phyloP scores from a whole-genome alignment of 345 rosid genomes.

The Heritiera fomes region DNA sequence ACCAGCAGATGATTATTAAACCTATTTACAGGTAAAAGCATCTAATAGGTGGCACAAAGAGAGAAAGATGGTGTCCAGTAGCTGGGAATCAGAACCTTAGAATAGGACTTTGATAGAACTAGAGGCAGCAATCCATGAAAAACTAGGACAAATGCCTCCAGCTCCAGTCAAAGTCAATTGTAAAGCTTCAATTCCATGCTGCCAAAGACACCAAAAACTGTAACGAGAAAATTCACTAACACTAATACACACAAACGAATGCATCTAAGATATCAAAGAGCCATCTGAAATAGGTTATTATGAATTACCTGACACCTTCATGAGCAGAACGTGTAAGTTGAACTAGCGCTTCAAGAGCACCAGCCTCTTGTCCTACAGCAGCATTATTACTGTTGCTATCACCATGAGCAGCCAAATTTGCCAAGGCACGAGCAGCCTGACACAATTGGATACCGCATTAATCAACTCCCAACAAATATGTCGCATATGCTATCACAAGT shows the following conservation, averaged over 20 bases:
- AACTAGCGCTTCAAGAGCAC: conserved; percentile 92
- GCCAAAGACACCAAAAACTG: neutral
- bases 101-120: neutral
- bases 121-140: neutral
- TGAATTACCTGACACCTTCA: conserved; percentile 83
- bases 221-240: neutral
- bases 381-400: conserved; percentile 89
- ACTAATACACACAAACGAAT: neutral
- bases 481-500: neutral
- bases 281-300: neutral
- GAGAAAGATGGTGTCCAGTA: neutral
- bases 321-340: conserved; percentile 77
- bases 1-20: neutral
- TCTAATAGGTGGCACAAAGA: conserved; percentile 2
- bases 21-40: conserved; percentile 5
- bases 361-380: conserved; percentile 93
- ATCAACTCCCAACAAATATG: conserved; percentile 15
- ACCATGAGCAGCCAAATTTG: conserved; percentile 97
- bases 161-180: conserved; percentile 12
- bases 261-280: neutral
- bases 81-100: neutral
- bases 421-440: conserved; percentile 95
- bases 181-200: neutral
- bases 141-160: neutral
- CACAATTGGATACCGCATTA: conserved; percentile 8